Percentiles rank a stretch among this genome's conserved stretches.
These are phyloP conservation scores for Cocos nucifera DNA, from an alignment of 176 grass and related monocot genomes.

Conservation along the genomic window DNA sequence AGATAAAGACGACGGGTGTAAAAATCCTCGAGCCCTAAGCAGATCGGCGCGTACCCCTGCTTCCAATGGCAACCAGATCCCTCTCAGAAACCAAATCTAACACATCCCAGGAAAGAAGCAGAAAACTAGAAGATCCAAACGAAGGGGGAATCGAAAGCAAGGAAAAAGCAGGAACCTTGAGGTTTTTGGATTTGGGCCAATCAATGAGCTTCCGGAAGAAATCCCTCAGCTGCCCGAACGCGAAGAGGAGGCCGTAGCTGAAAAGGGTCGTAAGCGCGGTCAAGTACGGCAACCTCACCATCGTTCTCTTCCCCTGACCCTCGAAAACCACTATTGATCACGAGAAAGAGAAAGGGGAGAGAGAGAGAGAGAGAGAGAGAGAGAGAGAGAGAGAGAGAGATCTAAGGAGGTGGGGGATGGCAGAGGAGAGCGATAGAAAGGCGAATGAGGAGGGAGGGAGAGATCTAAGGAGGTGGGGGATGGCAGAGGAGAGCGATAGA, in stretches of 20 bases:
- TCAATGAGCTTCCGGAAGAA: conserved; percentile 56
- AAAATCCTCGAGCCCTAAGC: conserved; percentile 77
- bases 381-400: conserved; percentile 21
- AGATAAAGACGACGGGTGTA: conserved; percentile 70
- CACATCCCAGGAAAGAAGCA: background rate
- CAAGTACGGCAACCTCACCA: conserved; percentile 80
- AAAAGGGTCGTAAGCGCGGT: conserved; percentile 62
- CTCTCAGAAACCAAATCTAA: background rate
- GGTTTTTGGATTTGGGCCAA: conserved; percentile 52
- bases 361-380: conserved; percentile 28
- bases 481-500: background rate
- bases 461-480: conserved; percentile 31
- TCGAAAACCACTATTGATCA: no score
- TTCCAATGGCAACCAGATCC: background rate
- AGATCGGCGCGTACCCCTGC: conserved; percentile 74
- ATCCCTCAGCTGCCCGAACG: conserved; percentile 67
- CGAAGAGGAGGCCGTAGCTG: conserved; percentile 77
- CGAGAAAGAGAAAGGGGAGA: background rate
- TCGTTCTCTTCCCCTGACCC: background rate
- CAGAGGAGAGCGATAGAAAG: background rate
- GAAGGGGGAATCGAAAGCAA: no score
- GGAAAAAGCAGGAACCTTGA: conserved; percentile 26
- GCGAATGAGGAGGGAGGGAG: background rate
- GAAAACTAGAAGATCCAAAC: no score
- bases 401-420: conserved; percentile 26